Conservation (phyloP, 306 rosid genomes). For the Fagus crenata region DNA sequence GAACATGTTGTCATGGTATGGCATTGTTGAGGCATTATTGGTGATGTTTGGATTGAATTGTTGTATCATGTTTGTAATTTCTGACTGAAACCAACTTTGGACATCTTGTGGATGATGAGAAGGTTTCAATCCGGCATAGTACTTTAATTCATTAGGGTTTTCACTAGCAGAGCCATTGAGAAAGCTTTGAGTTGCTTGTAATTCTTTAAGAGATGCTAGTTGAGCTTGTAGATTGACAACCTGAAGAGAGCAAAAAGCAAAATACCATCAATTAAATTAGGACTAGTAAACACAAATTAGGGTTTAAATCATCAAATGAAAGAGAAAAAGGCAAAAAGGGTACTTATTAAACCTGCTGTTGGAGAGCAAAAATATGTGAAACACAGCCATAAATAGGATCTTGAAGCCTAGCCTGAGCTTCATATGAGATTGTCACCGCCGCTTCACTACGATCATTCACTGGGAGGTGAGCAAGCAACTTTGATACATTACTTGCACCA, state of each 20-base stretch:
- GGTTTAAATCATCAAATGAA: conserved; percentile 21
- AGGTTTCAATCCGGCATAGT: conserved; percentile 32
- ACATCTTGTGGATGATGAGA: conserved; percentile 45
- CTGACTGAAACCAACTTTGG: conserved; percentile 55
- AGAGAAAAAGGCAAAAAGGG: conserved; percentile 4
- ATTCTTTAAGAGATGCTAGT: conserved; percentile 70
- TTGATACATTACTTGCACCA: conserved; percentile 97
- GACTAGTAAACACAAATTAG: conserved; percentile 12
- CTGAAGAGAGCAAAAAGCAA: conserved; percentile 38
- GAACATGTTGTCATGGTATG: conserved; percentile 39
- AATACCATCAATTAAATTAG: conserved; percentile 9
- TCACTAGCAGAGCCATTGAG: conserved; percentile 40
- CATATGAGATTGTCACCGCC: conserved; percentile 85
- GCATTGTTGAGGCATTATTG: conserved; percentile 32
- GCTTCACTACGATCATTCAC: conserved; percentile 75
- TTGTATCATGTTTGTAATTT: conserved; percentile 38
- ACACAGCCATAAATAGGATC: conserved; percentile 99
- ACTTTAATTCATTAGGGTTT: conserved; percentile 59
- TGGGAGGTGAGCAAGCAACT: conserved; percentile 85
- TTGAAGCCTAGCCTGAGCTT: conserved; percentile 96
- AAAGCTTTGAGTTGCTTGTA: conserved; percentile 62
- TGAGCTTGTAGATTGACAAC: conserved; percentile 91
- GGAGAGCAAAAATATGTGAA: conserved; percentile 93
- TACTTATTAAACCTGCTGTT: conserved; percentile 67
- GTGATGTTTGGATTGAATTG: conserved; percentile 43